Evolutionary conservation across 768 basidiomycete species (phyloP), one percentile per base, ranked within the genome.

Genomic region (Kwoniella heveanensis): DNA sequence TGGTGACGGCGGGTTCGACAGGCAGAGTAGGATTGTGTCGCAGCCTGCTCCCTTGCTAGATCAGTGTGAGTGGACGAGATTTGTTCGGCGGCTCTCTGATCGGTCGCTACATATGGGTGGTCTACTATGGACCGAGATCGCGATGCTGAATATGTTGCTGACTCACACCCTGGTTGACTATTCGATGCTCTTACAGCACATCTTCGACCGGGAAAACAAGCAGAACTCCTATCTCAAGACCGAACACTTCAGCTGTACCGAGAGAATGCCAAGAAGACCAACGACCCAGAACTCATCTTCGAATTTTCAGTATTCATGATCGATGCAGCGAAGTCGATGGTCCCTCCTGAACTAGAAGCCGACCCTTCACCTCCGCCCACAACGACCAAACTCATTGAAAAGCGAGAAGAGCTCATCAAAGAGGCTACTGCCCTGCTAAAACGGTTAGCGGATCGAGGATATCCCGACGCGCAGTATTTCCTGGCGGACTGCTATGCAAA

Each of bases 301-400:
- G 96, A 99, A 79, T 97, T 99, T 71, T 92, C 95, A 44, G 91
- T 94, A 9, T 97, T 98, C 84, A 93, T 97, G 90, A 90, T 99
- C 77, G 96, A 97, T 76, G 92, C 94, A 53, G 90, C 92, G 53
- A 96, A 95, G 81, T 87, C 89, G 1, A 86, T 92, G 78, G 90
- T 91, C 71, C 65, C 77, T 22, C 66, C 66, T 55, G 88, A 91
- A 60, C 66, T 44, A 32, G 64, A 49, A 60, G 51, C 29, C 47
- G 59, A 49, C 51, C 63, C 26, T 53, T 57, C 46, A 3, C 52
- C 46, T 17, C 59, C 64, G 0, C 54, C 68, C 26, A 57, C 62
- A 22, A 60, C 58, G 26, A 56, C 55, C 27, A 67, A 55, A 30
- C 60, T 68, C 36, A 72, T 72, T 19, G 77, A 78, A 46, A 74